Evolutionary conservation across 2,329 filamentous ascomycete genomes (phyloP).

Genomic region (Pseudogymnoascus sp.): DNA sequence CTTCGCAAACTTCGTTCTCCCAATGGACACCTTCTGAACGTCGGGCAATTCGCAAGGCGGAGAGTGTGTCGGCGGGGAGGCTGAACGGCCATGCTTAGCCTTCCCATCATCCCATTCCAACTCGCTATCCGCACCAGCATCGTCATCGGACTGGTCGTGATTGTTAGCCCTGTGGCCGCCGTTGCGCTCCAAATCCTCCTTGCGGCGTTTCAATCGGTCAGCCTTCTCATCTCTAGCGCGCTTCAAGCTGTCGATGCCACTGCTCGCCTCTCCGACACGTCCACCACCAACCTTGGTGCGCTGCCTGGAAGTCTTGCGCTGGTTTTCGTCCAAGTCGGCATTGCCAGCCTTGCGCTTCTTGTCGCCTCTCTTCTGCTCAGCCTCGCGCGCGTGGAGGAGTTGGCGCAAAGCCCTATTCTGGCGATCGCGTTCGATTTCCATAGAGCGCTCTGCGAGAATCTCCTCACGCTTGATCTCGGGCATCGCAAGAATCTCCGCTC

Average conservation of each 20-base stretch:
- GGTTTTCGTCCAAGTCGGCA: slow-evolving; percentile 71
- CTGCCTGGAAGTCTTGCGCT: slow-evolving; percentile 67
- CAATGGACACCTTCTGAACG: slow-evolving; percentile 75
- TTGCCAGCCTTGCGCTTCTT: slow-evolving; percentile 73
- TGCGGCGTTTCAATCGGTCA: slow-evolving; percentile 56
- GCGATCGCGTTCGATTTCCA: slow-evolving; percentile 72
- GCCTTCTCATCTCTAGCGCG: slow-evolving; percentile 58
- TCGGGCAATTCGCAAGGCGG: slow-evolving; percentile 71
- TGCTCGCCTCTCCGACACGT: slow-evolving; percentile 61
- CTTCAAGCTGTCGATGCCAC: slow-evolving; percentile 65
- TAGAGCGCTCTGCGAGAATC: slow-evolving; percentile 78
- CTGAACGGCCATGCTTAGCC: slow-evolving; percentile 41
- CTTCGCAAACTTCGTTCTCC: slow-evolving; percentile 78
- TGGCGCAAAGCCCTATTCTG: slow-evolving; percentile 78
- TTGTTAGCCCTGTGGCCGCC: slow-evolving; percentile 40
- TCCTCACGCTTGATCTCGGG: slow-evolving; percentile 88
- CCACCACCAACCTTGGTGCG: slow-evolving; percentile 61
- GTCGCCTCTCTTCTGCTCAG: slow-evolving; percentile 47
- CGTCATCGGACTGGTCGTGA: slow-evolving; percentile 50
- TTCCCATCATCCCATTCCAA: slow-evolving; percentile 65
- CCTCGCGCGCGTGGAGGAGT: slow-evolving; percentile 62
- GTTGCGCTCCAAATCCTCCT: slow-evolving; percentile 53
- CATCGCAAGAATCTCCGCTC: slow-evolving; percentile 73
- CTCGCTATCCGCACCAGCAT: slow-evolving; percentile 68
- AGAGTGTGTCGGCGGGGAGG: slow-evolving; percentile 37